Base-by-base conservation (phyloP, 257 asterid species). In the Solanum chiquidenum region DNA sequence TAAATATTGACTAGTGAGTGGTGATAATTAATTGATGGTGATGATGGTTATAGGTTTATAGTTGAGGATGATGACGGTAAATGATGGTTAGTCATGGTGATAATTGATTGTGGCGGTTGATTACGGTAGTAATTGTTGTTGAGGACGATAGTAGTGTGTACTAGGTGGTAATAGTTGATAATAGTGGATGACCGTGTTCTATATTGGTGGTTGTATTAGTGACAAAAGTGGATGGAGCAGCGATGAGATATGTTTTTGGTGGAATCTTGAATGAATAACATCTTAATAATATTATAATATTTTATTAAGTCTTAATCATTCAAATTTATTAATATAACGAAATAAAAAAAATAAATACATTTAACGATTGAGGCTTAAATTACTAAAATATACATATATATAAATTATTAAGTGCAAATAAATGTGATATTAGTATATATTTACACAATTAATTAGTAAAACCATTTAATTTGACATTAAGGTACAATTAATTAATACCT, bases 131-230 rank as follows among this genome's bases (percentile, higher is more conserved):
- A 3, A 8, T 7, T 31, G 7, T 71, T 29, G 7, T 4, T 16
- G n/a, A 31, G n/a, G 25, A 71, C 5, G 7, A 2, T 33, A 14
- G 12, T 71, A 31, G 1, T 33, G 12, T 18, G 3, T 4, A 71
- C 35, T 31, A 3, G 0, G 3, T 71, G 23, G 0, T 31, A 69
- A 1, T 69, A 69, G 7, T 12, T 31, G 7, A 69, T 69, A 7
- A 7, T 14, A 0, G 2, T 29, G 10, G 11, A 13, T 29, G 23
- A 55, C 0, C 0, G 9, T 52, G 62, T 29, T 8, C 5, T 9
- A 60, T 60, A 8, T 25, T 25, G 20, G 18, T 66, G 5, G 20
- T 66, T 25, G 9, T 25, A 25, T 29, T 66, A 25, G 34, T 25
- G 18, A 66, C 7, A 27, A 66, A 11, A 12, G 73, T 66, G 16